Base-by-base conservation (phyloP, 306 rosid genomes). In the Sicyos edulis region DNA sequence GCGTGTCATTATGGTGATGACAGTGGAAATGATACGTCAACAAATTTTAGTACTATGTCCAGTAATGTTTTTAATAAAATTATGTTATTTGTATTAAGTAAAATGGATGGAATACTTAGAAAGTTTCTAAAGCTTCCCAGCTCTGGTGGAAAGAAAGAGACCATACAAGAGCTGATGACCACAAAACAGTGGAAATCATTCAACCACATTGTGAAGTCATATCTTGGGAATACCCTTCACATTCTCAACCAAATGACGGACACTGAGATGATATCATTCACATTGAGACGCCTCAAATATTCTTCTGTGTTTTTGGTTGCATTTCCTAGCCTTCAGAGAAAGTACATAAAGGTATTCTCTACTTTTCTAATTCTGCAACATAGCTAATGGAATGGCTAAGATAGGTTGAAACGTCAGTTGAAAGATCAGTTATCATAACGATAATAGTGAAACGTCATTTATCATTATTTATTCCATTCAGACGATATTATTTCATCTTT, bases 1-100 rank as follows among this genome's bases (percentile, higher is more conserved):
- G 97, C 99, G 53, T 93, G 99, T 76, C 99, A 93, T 82, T 88
- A 88, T 78, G 97, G 97, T 52, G 99, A 93, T 76, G 99, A 92
- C 71, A 83, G 71, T 21, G 88, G 62, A 78, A 85, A 81, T 26
- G 92, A 85, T 19, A 65, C 89, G 42, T 68, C 73, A 68, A 6
- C 79, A 51, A 85, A 91, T 72, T 85, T 91, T 60, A 86, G 87
- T 76, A 79, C 82, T 37, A 88, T 93, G 87, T 89, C 97, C 10
- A 93, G 96, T 60, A 78, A 81, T 20, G 99, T 93, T 50, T 93
- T 93, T 81, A 91, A 93, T 78, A 91, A 91, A 80, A 78, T 90
- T 80, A 93, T 93, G 97, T 59, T 88, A 73, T 81, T 88, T 82
- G 98, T 85, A 50, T 89, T 93, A 34, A 83, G 73, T 73, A 88